Evolutionary conservation across 2,329 filamentous ascomycete genomes (phyloP).

Genomic region (Nectriaceae sp.): DNA sequence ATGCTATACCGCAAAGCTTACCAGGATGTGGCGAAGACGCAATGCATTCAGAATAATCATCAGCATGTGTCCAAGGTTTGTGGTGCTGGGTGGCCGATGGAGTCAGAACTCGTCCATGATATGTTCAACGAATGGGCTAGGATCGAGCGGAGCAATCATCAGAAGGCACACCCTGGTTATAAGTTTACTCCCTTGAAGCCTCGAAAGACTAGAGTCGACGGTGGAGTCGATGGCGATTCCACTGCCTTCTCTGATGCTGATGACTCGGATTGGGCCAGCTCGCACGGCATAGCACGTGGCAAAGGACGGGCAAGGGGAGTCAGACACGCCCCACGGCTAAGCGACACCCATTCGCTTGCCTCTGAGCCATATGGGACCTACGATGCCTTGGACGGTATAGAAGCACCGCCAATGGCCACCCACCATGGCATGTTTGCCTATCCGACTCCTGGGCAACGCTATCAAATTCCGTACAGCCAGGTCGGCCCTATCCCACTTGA

Average conservation of each 20-base stretch:
- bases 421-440: constrained; percentile 19
- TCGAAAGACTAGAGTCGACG: constrained; percentile 43
- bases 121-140: constrained; percentile 79
- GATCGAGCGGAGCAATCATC: constrained; percentile 82
- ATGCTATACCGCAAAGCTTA: constrained; percentile 96
- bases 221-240: constrained; percentile 13
- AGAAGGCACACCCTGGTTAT: constrained; percentile 83
- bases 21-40: constrained; percentile 81
- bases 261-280: constrained; percentile 23
- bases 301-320: constrained; percentile 11
- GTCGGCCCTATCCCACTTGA: constrained; percentile 11
- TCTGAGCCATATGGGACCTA: constrained; percentile 12
- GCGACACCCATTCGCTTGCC: constrained; percentile 17
- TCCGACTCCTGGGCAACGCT: constrained; percentile 11
- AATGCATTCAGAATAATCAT: constrained; percentile 86
- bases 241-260: constrained; percentile 17
- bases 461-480: constrained; percentile 14
- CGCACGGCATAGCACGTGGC: constrained; percentile 5
- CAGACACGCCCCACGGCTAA: constrained; percentile 17
- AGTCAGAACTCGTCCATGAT: constrained; percentile 70
- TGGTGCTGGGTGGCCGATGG: constrained; percentile 82
- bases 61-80: constrained; percentile 89
- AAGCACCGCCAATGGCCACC: constrained; percentile 3
- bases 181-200: constrained; percentile 87
- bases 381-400: constrained; percentile 1